These are phyloP conservation scores for Cryptosporidium bovis DNA, from an alignment of 169 alveolate species.

Conservation along the genomic window DNA sequence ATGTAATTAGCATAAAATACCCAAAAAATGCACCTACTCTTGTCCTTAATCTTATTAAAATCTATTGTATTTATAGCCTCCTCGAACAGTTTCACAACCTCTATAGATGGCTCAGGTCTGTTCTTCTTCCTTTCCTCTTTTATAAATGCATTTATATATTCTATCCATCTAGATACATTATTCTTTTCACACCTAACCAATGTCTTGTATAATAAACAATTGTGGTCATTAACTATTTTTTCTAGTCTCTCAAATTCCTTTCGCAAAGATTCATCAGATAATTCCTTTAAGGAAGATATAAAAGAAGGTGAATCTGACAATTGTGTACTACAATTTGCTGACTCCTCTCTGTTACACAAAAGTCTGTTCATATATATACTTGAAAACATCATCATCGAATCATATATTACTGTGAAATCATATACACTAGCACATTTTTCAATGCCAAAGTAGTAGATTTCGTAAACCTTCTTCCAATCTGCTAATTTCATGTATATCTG, in stretches of 20 bases:
- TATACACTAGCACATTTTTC: constrained; percentile 17
- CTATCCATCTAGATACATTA: constrained; percentile 65
- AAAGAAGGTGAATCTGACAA: not conserved
- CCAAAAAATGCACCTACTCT: constrained; percentile 42
- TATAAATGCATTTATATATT: constrained; percentile 40
- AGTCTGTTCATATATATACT: constrained; percentile 11
- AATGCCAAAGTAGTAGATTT: constrained; percentile 22
- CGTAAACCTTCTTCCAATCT: constrained; percentile 27
- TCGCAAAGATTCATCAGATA: not conserved
- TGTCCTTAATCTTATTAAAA: constrained; percentile 16
- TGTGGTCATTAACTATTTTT: constrained; percentile 25
- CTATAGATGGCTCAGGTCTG: constrained; percentile 25
- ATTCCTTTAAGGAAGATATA: not conserved
- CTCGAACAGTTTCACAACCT: constrained; percentile 40
- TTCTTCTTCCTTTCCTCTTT: constrained; percentile 9
- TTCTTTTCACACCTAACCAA: constrained; percentile 20
- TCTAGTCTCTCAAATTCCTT: constrained; percentile 7
- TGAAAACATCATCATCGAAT: constrained; percentile 68
- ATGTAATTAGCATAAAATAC: constrained; percentile 59
- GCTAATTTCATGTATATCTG: constrained; percentile 56
- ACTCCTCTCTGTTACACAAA: not conserved
- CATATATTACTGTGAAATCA: constrained; percentile 49
- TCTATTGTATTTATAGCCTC: constrained; percentile 44
- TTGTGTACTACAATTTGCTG: not conserved
- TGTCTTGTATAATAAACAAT: constrained; percentile 1